Evolutionary conservation across 1,284 basidiomycete species (phyloP).

Genomic region (Polyporus tsugae): DNA sequence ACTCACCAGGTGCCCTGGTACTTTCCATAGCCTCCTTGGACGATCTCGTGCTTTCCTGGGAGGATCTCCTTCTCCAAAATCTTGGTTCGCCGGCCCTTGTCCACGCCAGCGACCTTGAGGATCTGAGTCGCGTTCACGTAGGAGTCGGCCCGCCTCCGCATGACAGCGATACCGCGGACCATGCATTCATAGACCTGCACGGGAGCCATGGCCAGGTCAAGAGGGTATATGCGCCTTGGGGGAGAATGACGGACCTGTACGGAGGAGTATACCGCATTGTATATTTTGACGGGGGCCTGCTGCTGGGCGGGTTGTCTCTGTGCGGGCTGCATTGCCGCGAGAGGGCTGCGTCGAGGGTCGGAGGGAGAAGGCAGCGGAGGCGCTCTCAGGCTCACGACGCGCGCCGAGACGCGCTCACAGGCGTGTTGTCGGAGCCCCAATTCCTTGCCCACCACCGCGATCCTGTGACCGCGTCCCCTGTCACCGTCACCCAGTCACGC

Average conservation of each 20-base stretch:
- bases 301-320: slow-evolving; percentile 49
- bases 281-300: slow-evolving; percentile 80
- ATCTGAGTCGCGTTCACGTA: slow-evolving; percentile 99
- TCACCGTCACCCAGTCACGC: slow-evolving; percentile 24
- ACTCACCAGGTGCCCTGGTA: slow-evolving; percentile 98
- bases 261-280: slow-evolving; percentile 89
- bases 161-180: slow-evolving; percentile 98
- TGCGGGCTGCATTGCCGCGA: slow-evolving; percentile 44
- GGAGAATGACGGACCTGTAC: slow-evolving; percentile 66
- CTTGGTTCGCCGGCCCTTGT: slow-evolving; percentile 96
- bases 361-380: slow-evolving; percentile 23
- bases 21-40: slow-evolving; percentile 99
- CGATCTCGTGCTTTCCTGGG: slow-evolving; percentile 96
- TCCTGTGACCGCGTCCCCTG: slow-evolving; percentile 31
- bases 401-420: slow-evolving; percentile 40
- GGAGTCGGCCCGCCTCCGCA: slow-evolving; percentile 94
- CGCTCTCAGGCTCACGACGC: slow-evolving; percentile 38
- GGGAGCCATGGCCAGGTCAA: slow-evolving; percentile 44
- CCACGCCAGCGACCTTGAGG: slow-evolving; percentile 97
- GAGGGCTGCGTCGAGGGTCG: slow-evolving; percentile 12
- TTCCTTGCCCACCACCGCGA: slow-evolving; percentile 31
- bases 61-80: slow-evolving; percentile 98
- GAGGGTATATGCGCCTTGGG: slow-evolving; percentile 22
- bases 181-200: slow-evolving; percentile 92
- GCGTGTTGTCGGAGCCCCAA: slow-evolving; percentile 40